phyloP scores from a whole-genome alignment of 345 rosid species.

The Cardamine chenopodiifolia region DNA sequence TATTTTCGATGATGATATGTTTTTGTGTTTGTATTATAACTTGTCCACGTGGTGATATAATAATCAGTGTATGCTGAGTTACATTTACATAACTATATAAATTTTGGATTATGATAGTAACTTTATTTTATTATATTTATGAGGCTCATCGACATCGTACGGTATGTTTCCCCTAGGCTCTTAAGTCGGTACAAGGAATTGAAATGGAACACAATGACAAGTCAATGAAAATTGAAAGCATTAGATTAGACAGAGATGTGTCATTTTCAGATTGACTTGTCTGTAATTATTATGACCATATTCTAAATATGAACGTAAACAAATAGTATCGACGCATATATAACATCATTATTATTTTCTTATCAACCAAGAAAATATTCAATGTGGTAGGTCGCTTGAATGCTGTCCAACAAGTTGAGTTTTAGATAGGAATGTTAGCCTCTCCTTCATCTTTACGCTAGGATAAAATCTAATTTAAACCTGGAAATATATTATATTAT shows the following conservation, averaged over 20 bases:
- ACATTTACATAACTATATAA: background rate
- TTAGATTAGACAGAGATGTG: conserved; percentile 21
- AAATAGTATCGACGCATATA: background rate
- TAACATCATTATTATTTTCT: conserved; percentile 23
- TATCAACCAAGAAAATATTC: conserved; percentile 39
- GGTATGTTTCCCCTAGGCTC: background rate
- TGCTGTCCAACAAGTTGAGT: conserved; percentile 31
- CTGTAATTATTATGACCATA: background rate
- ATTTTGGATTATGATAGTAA: background rate
- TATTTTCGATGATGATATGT: background rate
- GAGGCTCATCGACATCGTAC: conserved; percentile 27
- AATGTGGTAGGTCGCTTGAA: conserved; percentile 35
- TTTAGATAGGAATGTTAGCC: conserved; percentile 37
- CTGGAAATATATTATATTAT: background rate
- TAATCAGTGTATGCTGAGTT: background rate
- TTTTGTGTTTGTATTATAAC: background rate
- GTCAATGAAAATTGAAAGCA: conserved; percentile 11
- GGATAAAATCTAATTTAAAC: background rate
- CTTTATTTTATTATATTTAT: background rate
- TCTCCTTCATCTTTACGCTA: conserved; percentile 28
- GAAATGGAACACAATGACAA: conserved; percentile 2
- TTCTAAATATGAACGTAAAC: conserved; percentile 21
- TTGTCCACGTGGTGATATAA: background rate
- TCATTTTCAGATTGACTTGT: conserved; percentile 28
- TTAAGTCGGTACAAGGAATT: conserved; percentile 24